Evolutionary conservation across 2,329 filamentous ascomycete genomes (phyloP).

Genomic region (Fusarium scirpi): DNA sequence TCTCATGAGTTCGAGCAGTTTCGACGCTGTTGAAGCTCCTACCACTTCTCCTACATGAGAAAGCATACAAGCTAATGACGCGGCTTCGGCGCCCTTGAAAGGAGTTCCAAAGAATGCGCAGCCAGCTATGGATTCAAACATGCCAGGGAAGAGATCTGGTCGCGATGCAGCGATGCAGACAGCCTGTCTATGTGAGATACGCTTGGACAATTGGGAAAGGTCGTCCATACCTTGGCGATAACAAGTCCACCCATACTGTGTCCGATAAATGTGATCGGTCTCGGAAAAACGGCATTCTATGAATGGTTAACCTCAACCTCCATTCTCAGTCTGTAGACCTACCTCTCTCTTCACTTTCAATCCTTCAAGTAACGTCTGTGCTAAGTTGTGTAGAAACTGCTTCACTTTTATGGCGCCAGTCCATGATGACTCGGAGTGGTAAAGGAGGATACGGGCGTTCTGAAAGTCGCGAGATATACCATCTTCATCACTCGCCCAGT

Average conservation of each 20-base stretch:
- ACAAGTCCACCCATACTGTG: constrained; percentile 60
- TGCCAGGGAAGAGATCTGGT: constrained; percentile 52
- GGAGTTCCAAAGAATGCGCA: constrained; percentile 58
- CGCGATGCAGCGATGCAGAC: constrained; percentile 51
- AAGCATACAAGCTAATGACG: constrained; percentile 54
- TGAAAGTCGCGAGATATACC: constrained; percentile 55
- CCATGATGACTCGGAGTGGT: constrained; percentile 59
- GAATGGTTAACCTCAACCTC: neutral
- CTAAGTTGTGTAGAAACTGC: constrained; percentile 56
- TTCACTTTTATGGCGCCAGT: constrained; percentile 55
- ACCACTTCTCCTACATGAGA: constrained; percentile 51
- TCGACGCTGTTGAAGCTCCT: constrained; percentile 50
- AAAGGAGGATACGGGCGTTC: constrained; percentile 55
- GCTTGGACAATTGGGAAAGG: rapidly evolving
- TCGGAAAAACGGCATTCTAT: constrained; percentile 24
- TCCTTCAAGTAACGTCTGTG: constrained; percentile 52
- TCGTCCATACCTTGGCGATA: constrained; percentile 53
- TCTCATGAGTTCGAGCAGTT: constrained; percentile 56
- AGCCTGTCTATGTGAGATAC: constrained; percentile 19
- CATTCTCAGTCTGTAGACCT: neutral
- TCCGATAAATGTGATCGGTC: constrained; percentile 58
- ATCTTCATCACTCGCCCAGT: constrained; percentile 54
- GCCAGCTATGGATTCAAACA: constrained; percentile 57
- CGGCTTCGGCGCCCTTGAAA: constrained; percentile 54
- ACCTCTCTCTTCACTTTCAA: constrained; percentile 54